Percentiles rank a stretch among this genome's conserved stretches.
phyloP scores from a whole-genome alignment of 495 filamentous ascomycete species.

The Penicillium ucsense region DNA sequence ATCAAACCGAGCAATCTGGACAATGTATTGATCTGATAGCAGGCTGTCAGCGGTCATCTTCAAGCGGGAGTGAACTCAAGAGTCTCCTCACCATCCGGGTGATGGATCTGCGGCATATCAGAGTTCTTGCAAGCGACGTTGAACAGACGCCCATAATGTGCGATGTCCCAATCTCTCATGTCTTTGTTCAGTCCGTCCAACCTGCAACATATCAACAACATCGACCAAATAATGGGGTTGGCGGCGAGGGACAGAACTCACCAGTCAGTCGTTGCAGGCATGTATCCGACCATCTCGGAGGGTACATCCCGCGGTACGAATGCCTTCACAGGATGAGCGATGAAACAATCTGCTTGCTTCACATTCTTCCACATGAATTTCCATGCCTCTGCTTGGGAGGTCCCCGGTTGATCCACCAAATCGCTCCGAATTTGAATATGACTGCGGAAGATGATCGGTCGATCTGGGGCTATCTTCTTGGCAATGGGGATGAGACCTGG shows the following conservation, averaged over 20 bases:
- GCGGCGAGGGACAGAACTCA: conserved; percentile 7
- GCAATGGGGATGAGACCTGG: conserved; percentile 70
- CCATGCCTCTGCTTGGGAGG: conserved; percentile 70
- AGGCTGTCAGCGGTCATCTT: background rate
- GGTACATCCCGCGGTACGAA: conserved; percentile 70
- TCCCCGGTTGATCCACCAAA: conserved; percentile 49
- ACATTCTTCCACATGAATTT: conserved; percentile 66
- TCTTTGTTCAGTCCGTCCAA: conserved; percentile 80
- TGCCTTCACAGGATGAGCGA: conserved; percentile 69
- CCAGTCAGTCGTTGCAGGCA: conserved; percentile 84
- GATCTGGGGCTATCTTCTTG: conserved; percentile 57
- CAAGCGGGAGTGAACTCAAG: background rate
- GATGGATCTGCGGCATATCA: conserved; percentile 52
- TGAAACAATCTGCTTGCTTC: conserved; percentile 65
- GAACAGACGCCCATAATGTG: conserved; percentile 70
- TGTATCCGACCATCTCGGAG: conserved; percentile 57
- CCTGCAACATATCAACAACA: conserved; percentile 31
- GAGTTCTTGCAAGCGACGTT: conserved; percentile 49
- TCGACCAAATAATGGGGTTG: background rate
- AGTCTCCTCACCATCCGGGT: conserved; percentile 45
- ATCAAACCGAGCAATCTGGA: conserved; percentile 80
- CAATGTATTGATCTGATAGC: conserved; percentile 56
- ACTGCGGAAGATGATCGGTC: conserved; percentile 69
- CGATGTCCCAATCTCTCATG: conserved; percentile 62
- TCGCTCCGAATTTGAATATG: conserved; percentile 83